Evolutionary conservation across 352 stramenopile genomes (phyloP).

Genomic region (Thraustotheca clavata): DNA sequence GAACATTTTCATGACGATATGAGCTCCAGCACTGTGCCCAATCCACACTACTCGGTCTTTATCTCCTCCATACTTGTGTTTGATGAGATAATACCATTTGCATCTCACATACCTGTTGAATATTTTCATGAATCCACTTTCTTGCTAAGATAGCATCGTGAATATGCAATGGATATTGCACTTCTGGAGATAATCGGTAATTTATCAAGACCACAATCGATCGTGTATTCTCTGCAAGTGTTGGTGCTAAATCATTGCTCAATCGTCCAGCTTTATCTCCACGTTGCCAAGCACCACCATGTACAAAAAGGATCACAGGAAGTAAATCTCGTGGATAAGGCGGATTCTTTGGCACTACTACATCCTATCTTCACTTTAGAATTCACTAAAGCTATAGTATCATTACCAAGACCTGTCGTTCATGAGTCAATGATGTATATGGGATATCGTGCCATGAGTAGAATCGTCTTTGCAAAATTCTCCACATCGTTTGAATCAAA

Average conservation of each 20-base stretch:
- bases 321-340: slow-evolving; percentile 27
- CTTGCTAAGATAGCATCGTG: slow-evolving; percentile 52
- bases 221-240: slow-evolving; percentile 42
- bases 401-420: slow-evolving; percentile 44
- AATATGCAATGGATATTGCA: slow-evolving; percentile 56
- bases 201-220: slow-evolving; percentile 58
- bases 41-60: slow-evolving; percentile 46
- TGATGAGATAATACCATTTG: neutral
- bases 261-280: slow-evolving; percentile 63
- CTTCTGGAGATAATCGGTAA: slow-evolving; percentile 73
- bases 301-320: slow-evolving; percentile 70
- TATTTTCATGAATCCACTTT: slow-evolving; percentile 53
- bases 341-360: slow-evolving; percentile 38
- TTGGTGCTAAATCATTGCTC: slow-evolving; percentile 51
- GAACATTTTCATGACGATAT: slow-evolving; percentile 63
- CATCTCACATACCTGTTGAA: slow-evolving; percentile 39
- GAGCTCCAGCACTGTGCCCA: slow-evolving; percentile 69
- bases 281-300: slow-evolving; percentile 77
- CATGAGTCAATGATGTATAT: slow-evolving; percentile 38
- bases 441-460: slow-evolving; percentile 55
- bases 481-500: too few relatives aligned
- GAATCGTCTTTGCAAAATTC: neutral
- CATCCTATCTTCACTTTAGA: slow-evolving; percentile 29
- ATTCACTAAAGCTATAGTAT: neutral
- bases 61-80: slow-evolving; percentile 61